Evolutionary conservation across 106 monocot species (phyloP).

Genomic region (Apostasia shenzhenica): DNA sequence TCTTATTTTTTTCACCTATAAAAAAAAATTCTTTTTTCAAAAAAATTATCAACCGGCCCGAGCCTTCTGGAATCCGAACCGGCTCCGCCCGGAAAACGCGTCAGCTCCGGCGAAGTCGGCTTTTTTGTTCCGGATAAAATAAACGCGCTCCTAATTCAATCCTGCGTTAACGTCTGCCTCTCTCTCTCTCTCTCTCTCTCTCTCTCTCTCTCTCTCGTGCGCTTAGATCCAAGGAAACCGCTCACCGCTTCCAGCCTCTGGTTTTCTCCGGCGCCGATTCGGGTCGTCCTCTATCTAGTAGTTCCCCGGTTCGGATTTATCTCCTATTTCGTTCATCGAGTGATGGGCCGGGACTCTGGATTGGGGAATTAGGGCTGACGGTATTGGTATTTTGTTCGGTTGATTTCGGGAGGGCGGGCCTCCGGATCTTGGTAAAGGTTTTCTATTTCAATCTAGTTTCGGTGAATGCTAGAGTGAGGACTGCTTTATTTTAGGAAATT

Average conservation of each 20-base stretch:
- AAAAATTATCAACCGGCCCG: no score
- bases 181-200: conserved; percentile 10
- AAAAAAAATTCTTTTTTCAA: no score
- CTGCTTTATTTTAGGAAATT: background rate
- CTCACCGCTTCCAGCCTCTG: background rate
- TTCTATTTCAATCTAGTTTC: background rate
- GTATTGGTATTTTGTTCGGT: background rate
- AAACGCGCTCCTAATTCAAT: background rate
- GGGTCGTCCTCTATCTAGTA: background rate
- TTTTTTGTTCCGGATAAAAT: background rate
- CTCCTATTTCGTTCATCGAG: background rate
- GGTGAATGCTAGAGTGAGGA: background rate
- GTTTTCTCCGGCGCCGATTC: conserved; percentile 9
- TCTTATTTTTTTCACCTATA: no score
- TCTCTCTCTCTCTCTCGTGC: background rate
- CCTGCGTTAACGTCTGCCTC: conserved; percentile 11
- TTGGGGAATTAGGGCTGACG: background rate
- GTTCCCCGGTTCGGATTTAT: conserved; percentile 7
- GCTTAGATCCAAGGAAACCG: background rate
- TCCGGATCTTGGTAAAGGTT: background rate
- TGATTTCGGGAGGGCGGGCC: background rate
- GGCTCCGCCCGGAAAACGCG: conserved; percentile 1
- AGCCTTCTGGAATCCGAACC: no score
- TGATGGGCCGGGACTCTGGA: background rate
- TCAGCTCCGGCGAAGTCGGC: background rate